Conservation (phyloP, 495 filamentous ascomycete species). For the Neurospora sp. region DNA sequence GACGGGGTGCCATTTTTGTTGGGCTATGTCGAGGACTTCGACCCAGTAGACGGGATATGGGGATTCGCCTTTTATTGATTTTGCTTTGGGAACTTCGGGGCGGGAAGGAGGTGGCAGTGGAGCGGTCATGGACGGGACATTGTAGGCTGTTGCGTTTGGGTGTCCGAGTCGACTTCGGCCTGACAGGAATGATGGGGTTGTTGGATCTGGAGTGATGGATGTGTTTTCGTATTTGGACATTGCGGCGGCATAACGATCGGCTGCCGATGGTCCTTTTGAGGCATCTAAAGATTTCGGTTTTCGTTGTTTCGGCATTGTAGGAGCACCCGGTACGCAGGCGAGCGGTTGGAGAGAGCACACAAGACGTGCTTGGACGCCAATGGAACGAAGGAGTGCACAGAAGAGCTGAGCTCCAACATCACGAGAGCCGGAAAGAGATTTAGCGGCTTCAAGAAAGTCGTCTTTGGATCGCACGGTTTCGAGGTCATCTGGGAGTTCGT, state of each 20-base stretch:
- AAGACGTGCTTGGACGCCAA: constrained; percentile 72
- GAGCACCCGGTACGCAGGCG: constrained; percentile 51
- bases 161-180: constrained; percentile 32
- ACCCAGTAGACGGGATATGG: constrained; percentile 84
- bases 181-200: constrained; percentile 6
- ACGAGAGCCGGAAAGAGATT: constrained; percentile 60
- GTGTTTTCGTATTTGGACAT: constrained; percentile 24
- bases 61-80: constrained; percentile 46
- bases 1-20: constrained; percentile 83
- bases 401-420: constrained; percentile 87
- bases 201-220: constrained; percentile 5
- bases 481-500: constrained; percentile 42
- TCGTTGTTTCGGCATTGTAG: constrained; percentile 36
- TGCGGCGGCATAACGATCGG: constrained; percentile 22
- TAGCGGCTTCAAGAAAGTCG: constrained; percentile 64
- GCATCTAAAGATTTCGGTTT: constrained; percentile 16
- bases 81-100: constrained; percentile 20
- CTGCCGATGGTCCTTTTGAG: constrained; percentile 7
- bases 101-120: constrained; percentile 14
- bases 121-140: constrained; percentile 17
- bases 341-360: constrained; percentile 88
- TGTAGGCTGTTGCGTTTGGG: constrained; percentile 30
- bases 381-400: constrained; percentile 70
- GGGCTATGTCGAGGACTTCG: constrained; percentile 72
- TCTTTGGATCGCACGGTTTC: constrained; percentile 45